These are phyloP conservation scores for Neurospora sp. DNA, from an alignment of 495 filamentous ascomycete genomes.

Conservation along the genomic window DNA sequence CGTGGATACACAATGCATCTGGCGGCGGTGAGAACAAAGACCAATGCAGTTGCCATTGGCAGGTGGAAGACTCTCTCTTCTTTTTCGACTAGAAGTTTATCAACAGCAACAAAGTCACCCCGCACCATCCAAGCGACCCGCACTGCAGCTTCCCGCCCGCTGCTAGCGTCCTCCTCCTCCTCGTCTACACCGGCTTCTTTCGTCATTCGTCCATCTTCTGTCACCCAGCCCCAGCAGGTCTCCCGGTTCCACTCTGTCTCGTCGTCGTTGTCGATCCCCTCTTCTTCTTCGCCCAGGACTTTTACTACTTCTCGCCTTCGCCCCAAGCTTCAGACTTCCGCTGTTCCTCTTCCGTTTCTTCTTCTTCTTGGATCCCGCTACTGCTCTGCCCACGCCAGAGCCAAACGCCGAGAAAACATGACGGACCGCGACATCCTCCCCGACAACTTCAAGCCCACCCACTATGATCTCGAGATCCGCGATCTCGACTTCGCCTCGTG, in stretches of 20 bases:
- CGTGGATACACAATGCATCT: background rate
- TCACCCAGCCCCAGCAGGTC: background rate
- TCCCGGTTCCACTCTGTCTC: background rate
- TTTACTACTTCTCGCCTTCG: background rate
- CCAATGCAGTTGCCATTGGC: background rate
- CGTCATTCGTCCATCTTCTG: background rate
- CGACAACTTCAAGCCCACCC: constrained; percentile 64
- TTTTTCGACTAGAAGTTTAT: background rate
- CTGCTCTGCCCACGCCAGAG: background rate
- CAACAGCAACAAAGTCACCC: background rate
- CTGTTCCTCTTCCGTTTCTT: background rate
- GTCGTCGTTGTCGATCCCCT: background rate
- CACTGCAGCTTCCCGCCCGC: background rate
- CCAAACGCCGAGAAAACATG: constrained; percentile 25
- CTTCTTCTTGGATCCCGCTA: background rate
- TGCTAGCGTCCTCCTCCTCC: constrained; percentile 2
- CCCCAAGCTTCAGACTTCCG: background rate
- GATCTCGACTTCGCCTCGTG: constrained; percentile 69
- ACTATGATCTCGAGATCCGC: constrained; percentile 76
- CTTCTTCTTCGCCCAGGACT: background rate
- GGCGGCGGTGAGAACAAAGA: background rate
- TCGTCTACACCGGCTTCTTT: constrained; percentile 6
- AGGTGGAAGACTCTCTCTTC: background rate
- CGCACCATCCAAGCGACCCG: background rate
- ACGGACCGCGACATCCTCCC: constrained; percentile 45